phyloP scores from a whole-genome alignment of 768 basidiomycete genomes.

The Agaricus blazei region DNA sequence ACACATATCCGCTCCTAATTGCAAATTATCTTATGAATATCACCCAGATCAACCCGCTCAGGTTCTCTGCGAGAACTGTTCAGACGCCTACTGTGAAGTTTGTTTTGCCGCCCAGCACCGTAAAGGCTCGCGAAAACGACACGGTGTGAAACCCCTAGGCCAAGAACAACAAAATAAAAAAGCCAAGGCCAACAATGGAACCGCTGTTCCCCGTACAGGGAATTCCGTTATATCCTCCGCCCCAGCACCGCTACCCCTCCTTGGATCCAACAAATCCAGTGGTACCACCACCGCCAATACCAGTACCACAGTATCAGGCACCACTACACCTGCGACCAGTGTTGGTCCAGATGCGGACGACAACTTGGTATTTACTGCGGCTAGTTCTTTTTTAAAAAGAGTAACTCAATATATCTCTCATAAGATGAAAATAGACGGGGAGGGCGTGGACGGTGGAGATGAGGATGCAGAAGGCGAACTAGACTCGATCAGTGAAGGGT shows the following conservation, averaged over 20 bases:
- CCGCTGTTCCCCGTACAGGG: constrained; percentile 4
- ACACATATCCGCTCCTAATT: too few relatives aligned
- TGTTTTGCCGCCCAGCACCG: constrained; percentile 84
- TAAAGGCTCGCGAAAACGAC: constrained; percentile 71
- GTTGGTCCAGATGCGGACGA: constrained; percentile 12
- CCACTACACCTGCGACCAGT: constrained; percentile 3
- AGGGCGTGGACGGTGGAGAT: constrained; percentile 15
- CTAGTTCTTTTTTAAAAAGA: constrained; percentile 7
- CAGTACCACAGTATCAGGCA: not conserved
- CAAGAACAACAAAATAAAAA: constrained; percentile 20
- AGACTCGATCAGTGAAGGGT: constrained; percentile 38
- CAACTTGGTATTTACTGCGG: constrained; percentile 27
- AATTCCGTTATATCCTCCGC: not conserved
- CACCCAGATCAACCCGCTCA: constrained; percentile 76
- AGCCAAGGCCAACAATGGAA: constrained; percentile 21
- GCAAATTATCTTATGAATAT: not conserved
- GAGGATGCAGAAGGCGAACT: constrained; percentile 17
- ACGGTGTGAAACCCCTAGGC: constrained; percentile 46
- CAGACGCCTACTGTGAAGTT: constrained; percentile 75
- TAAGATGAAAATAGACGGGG: constrained; percentile 45
- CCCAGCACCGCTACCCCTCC: not conserved
- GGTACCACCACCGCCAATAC: not conserved
- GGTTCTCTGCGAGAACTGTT: constrained; percentile 65
- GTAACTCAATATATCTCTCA: constrained; percentile 12
- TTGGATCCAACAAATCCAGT: not conserved